These are phyloP conservation scores for Thalia dealbata DNA, from an alignment of 176 grass and related monocot species.

Conservation along the genomic window DNA sequence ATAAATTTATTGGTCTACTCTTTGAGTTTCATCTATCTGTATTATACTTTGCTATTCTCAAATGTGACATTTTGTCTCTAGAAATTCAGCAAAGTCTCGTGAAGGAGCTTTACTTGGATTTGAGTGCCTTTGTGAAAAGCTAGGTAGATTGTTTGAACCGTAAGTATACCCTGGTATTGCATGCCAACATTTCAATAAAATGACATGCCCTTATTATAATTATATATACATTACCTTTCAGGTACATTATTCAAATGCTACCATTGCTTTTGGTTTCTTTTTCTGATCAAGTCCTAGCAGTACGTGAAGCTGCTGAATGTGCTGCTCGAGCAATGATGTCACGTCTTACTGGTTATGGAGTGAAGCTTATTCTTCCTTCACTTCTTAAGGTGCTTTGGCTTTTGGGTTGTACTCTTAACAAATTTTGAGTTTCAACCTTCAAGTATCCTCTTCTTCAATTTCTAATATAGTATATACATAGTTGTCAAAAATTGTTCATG, in stretches of 20 bases:
- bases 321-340: conserved; percentile 99
- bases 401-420: conserved; percentile 10
- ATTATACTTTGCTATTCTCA: background rate
- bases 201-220: conserved; percentile 16
- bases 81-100: conserved; percentile 84
- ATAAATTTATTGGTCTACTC: too few relatives aligned
- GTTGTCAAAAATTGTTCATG: background rate
- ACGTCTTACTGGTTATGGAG: conserved; percentile 87
- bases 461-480: too few relatives aligned
- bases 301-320: conserved; percentile 93
- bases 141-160: conserved; percentile 94
- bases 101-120: conserved; percentile 98
- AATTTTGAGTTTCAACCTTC: background rate
- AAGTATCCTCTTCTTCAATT: background rate
- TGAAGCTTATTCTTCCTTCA: conserved; percentile 94
- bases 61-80: conserved; percentile 17
- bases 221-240: conserved; percentile 33
- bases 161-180: conserved; percentile 40
- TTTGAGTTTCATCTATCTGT: too few relatives aligned
- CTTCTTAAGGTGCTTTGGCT: conserved; percentile 75
- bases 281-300: conserved; percentile 95
- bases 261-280: conserved; percentile 91
- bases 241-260: conserved; percentile 96
- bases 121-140: conserved; percentile 98
- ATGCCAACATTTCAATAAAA: conserved; percentile 20